Base-by-base conservation (phyloP, 2,329 filamentous ascomycete genomes). In the Xylaria sp. region DNA sequence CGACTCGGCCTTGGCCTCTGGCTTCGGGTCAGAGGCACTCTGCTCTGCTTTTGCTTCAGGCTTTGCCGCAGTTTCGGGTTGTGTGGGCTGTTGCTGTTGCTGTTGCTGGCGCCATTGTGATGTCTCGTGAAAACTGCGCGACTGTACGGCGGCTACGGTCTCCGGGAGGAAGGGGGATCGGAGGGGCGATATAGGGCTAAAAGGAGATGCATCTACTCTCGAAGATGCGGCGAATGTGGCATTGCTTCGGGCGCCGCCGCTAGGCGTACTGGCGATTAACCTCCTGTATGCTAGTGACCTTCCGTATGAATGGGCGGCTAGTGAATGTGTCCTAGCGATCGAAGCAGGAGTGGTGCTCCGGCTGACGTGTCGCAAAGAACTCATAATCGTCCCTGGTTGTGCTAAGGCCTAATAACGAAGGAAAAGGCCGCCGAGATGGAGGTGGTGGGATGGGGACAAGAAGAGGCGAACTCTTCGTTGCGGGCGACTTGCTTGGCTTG, bases 261-360 rank as follows among this genome's bases (percentile, higher is more conserved):
- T 82, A 66, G 77, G 78, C 46, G 55, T 51, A 58, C 46, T 76
- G 13, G 79, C 80, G 65, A 81, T 60, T 84, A 87, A 82, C 80
- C 85, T 82, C 76, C 82, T 80, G 73, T 84, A 85, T 25, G 84
- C 83, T 65, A 84, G 84, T 63, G 83, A 82, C 80, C 82, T 84
- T 78, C 82, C 80, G 72, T 80, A 76, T 64, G 81, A 79, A 70
- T 77, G 73, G 57, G 78, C 76, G 61, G 76, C 75, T 69, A 82
- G 80, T 66, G 81, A 77, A 72, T 83, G 81, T 63, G 81, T 80
- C 77, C 83, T 79, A 20, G 80, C 78, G 52, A 85, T 77, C 73
- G 80, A 80, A 74, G 79, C 79, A 70, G 84, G 79, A 73, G 83
- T 79, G 72, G 80, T 80, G 77, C 82, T 81, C 81, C 84, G 82